phyloP scores from a whole-genome alignment of 129 eudicot species.

The Ambrosia trifida region DNA sequence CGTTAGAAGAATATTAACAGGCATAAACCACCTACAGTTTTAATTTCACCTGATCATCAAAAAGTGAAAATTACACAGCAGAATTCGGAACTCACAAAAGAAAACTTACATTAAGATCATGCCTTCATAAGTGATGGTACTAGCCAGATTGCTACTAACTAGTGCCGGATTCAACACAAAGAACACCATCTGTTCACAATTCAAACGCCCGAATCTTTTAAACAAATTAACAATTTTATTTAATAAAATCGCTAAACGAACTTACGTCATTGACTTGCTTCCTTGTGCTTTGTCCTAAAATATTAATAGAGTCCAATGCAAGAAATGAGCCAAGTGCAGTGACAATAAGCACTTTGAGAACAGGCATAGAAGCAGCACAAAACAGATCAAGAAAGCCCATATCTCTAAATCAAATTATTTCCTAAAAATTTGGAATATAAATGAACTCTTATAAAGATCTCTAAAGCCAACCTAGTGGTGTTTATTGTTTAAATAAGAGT shows the following conservation, averaged over 20 bases:
- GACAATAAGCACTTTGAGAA: conserved; percentile 47
- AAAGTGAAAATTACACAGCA: background rate
- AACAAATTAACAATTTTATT: background rate
- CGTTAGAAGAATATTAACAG: conserved; percentile 48
- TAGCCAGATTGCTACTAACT: conserved; percentile 40
- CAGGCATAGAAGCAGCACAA: conserved; percentile 58
- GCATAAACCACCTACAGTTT: conserved; percentile 57
- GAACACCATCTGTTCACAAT: conserved; percentile 41
- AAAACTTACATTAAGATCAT: conserved; percentile 33
- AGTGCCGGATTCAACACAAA: conserved; percentile 44
- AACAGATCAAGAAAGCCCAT: conserved; percentile 52
- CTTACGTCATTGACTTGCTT: conserved; percentile 55
- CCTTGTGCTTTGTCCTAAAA: conserved; percentile 47
- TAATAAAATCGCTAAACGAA: background rate
- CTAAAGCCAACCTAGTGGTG: too few relatives aligned
- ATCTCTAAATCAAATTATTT: background rate
- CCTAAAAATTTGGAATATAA: background rate
- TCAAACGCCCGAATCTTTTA: background rate
- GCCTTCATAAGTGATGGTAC: conserved; percentile 36
- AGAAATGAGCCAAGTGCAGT: conserved; percentile 50
- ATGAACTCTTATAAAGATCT: background rate
- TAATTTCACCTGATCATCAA: background rate
- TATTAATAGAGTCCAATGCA: conserved; percentile 51
- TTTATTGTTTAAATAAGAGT: too few relatives aligned
- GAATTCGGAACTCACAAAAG: background rate